These are phyloP conservation scores for Axilococcus clingmanii DNA, from an alignment of 139 green algal genomes.

Conservation along the genomic window DNA sequence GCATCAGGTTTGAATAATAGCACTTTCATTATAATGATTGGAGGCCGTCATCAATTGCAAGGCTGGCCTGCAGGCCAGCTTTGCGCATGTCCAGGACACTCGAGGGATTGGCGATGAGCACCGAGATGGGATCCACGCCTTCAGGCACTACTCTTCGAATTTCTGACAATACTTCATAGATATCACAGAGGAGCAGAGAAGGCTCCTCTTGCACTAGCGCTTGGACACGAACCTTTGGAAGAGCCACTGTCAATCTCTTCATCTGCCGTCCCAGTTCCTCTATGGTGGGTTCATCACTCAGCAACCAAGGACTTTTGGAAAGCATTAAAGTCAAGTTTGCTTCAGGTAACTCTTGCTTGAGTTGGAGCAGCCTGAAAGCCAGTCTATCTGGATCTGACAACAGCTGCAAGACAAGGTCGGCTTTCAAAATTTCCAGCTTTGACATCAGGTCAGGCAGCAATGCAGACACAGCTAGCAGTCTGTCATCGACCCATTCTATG, in stretches of 20 bases:
- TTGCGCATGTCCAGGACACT: slow-evolving; percentile 16
- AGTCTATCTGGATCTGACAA: slow-evolving; percentile 9
- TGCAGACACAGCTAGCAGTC: slow-evolving; percentile 18
- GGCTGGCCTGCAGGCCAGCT: slow-evolving; percentile 13
- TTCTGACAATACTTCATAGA: slow-evolving; percentile 16
- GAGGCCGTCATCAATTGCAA: slow-evolving; percentile 26
- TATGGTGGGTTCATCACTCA: slow-evolving; percentile 11
- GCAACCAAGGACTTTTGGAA: slow-evolving; percentile 14
- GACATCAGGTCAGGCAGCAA: slow-evolving; percentile 23
- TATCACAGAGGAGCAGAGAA: slow-evolving; percentile 17
- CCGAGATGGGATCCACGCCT: slow-evolving; percentile 6
- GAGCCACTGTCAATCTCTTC: slow-evolving; percentile 8
- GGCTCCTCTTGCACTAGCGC: slow-evolving; percentile 18
- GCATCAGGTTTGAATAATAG: background rate
- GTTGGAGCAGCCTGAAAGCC: slow-evolving; percentile 11
- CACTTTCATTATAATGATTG: background rate
- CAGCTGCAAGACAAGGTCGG: slow-evolving; percentile 23
- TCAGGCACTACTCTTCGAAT: slow-evolving; percentile 15
- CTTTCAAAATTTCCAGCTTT: slow-evolving; percentile 21
- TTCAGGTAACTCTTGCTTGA: background rate
- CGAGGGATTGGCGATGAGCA: background rate
- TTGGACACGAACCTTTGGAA: slow-evolving; percentile 12
- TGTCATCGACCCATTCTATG: background rate
- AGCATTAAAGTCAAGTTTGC: slow-evolving; percentile 3
- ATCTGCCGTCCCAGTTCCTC: slow-evolving; percentile 15